Base-by-base conservation (phyloP, 805 yeast species). In the Candida verbasci region DNA sequence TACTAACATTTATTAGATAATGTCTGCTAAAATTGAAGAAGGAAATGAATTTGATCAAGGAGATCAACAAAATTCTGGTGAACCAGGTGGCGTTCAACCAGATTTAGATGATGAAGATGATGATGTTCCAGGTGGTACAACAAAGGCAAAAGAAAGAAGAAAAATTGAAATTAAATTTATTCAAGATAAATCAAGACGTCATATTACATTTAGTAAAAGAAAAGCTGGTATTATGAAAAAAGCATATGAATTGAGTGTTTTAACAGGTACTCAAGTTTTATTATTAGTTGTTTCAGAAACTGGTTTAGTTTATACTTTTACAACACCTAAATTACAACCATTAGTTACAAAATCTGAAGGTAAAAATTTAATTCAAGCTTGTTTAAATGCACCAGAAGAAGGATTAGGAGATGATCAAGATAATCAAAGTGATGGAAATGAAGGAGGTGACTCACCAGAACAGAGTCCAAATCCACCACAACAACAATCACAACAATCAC, bases 141-240 rank as follows among this genome's bases (percentile, higher is more conserved):
- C 67, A 49, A 68, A 66, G 47, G 70, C 67, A 45, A 70, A 78
- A 56, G 82, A 76, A 52, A 65, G 82, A 56, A 68, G 98, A 70
- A 91, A 91, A 65, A 91, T 91, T 53, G 98, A 93, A 64, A 93
- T 93, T 60, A 86, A 87, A 70, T 93, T 93, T 57, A 93, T 93
- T 55, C 96, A 91, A 68, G 97, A 93, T 64, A 93, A 93, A 68
- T 86, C 96, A 15, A 80, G 98, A 61, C 86, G 98, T 56, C 98
- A 93, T 65, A 94, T 93, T 52, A 93, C 98, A 21, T 93, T 93
- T 55, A 87, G 97, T 37, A 93, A 93, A 69, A 84, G 98, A 66
- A 91, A 91, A 66, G 97, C 96, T 31, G 98, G 98, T 50, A 91
- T 93, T 55, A 93, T 93, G 98, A 93, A 93, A 69, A 93, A 93